Evolutionary conservation across 208 protist species (phyloP).

Genomic region (Acanthamoeba lenticulata): DNA sequence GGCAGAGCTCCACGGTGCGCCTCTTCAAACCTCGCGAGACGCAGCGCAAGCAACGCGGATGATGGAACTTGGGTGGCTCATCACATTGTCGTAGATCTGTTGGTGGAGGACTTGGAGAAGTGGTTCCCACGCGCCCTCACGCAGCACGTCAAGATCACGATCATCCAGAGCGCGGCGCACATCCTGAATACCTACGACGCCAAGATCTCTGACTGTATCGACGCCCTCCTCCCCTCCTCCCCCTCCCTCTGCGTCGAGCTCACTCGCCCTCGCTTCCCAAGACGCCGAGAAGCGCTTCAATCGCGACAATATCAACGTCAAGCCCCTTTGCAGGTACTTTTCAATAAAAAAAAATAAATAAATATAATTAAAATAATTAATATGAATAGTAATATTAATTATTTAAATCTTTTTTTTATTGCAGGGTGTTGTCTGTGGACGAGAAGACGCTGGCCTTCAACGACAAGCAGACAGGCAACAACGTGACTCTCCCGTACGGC

Average conservation of each 20-base stretch:
- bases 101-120: constrained; percentile 52
- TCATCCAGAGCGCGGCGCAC: constrained; percentile 50
- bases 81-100: neutral
- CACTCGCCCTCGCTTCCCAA: neutral
- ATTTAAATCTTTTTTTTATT: neutral
- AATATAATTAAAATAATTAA: neutral
- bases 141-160: constrained; percentile 17
- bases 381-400: neutral
- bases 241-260: neutral
- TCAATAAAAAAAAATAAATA: neutral
- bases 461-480: constrained; percentile 37
- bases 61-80: neutral
- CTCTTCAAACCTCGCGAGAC: neutral
- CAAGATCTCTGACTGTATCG: constrained; percentile 16
- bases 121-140: neutral
- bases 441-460: neutral
- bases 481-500: neutral
- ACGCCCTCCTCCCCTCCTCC: neutral
- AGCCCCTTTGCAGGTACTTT: neutral
- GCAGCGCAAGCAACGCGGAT: no score
- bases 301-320: neutral
- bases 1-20: constrained; percentile 77
- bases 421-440: neutral
- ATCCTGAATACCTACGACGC: constrained; percentile 57
- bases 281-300: constrained; percentile 37